Percentiles rank a stretch among this genome's conserved stretches.
These are phyloP conservation scores for Cryptococcus hybrid DNA, from an alignment of 1,284 basidiomycete species.

Conservation along the genomic window DNA sequence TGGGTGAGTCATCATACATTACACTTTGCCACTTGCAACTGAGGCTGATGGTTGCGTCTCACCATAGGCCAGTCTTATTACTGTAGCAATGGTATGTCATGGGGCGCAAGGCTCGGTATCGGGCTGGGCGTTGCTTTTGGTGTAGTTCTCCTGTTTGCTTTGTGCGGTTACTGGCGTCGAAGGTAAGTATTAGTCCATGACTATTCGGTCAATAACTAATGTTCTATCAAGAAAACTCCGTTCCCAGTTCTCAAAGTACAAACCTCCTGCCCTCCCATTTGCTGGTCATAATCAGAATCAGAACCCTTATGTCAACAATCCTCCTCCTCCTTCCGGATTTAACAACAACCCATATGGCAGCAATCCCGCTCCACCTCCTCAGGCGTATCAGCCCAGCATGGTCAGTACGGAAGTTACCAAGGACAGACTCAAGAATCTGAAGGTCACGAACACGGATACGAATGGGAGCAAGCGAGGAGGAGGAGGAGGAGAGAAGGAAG, in stretches of 20 bases:
- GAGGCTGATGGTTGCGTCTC: not conserved
- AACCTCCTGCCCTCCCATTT: slow-evolving; percentile 33
- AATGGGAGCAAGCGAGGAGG: slow-evolving; percentile 46
- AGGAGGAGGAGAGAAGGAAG: slow-evolving; percentile 30
- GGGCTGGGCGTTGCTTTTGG: slow-evolving; percentile 41
- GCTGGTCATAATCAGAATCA: slow-evolving; percentile 11
- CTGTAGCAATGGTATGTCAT: slow-evolving; percentile 29
- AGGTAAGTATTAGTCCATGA: slow-evolving; percentile 29
- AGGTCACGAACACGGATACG: slow-evolving; percentile 43
- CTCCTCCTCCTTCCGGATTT: slow-evolving; percentile 20
- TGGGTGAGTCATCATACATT: slow-evolving; percentile 7
- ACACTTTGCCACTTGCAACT: not conserved
- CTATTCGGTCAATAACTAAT: not conserved
- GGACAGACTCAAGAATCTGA: slow-evolving; percentile 5
- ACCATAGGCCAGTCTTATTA: slow-evolving; percentile 21
- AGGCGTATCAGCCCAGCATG: slow-evolving; percentile 40
- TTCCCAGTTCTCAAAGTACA: slow-evolving; percentile 29
- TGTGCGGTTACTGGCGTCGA: slow-evolving; percentile 34
- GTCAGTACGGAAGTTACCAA: slow-evolving; percentile 22
- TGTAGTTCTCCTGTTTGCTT: slow-evolving; percentile 30
- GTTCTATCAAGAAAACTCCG: slow-evolving; percentile 17
- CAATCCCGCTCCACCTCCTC: slow-evolving; percentile 22
- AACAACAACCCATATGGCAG: slow-evolving; percentile 16
- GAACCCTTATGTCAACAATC: slow-evolving; percentile 35
- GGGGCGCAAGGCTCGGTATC: slow-evolving; percentile 44